Evolutionary conservation across 2,329 filamentous ascomycete genomes (phyloP).

Genomic region (Coccinonectria pachysandricola): DNA sequence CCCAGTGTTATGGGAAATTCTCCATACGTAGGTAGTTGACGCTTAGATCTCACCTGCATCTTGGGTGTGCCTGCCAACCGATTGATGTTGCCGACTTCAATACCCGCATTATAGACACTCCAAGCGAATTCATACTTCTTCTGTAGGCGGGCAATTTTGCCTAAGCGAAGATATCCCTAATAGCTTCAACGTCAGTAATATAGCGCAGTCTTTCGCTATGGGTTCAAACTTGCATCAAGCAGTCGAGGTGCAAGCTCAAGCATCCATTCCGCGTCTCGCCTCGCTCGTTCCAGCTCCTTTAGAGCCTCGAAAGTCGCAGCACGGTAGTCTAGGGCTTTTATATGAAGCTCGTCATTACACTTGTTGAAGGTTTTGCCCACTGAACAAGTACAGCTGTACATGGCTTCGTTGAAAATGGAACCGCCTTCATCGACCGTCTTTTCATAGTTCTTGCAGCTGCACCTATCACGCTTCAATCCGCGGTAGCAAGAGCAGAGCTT

Average conservation of each 20-base stretch:
- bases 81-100: constrained; percentile 22
- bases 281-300: constrained; percentile 26
- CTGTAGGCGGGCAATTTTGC: constrained; percentile 28
- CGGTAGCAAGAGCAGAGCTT: constrained; percentile 24
- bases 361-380: constrained; percentile 28
- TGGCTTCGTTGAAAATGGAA: constrained; percentile 32
- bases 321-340: constrained; percentile 31
- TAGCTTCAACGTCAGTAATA: no score
- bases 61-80: constrained; percentile 20
- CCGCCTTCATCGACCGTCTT: constrained; percentile 21
- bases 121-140: constrained; percentile 29
- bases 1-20: no score
- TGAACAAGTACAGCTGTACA: constrained; percentile 28
- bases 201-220: no score
- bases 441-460: constrained; percentile 30
- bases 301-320: constrained; percentile 31
- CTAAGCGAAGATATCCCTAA: constrained; percentile 33
- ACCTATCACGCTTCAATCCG: constrained; percentile 25
- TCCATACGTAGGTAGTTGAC: no score
- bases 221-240: constrained; percentile 31
- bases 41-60: constrained; percentile 26
- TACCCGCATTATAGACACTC: constrained; percentile 29
- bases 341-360: constrained; percentile 27
- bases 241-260: constrained; percentile 30
- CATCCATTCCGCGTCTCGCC: constrained; percentile 32